Base-by-base conservation (phyloP, 2,329 filamentous ascomycete species). In the Akanthomyces uredinophilus region DNA sequence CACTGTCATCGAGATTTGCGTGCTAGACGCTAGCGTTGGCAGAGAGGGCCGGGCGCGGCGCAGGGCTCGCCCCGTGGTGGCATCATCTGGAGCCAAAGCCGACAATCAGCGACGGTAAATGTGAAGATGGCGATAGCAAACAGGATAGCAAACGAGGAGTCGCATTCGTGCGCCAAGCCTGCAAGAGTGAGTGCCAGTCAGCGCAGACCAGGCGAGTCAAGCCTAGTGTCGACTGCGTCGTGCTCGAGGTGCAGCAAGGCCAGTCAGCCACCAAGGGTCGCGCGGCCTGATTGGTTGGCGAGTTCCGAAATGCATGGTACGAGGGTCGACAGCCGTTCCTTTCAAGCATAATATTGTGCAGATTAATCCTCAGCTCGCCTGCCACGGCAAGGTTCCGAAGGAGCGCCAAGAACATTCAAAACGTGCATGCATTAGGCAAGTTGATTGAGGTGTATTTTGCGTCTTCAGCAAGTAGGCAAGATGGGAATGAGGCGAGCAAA, bases 311-410 rank as follows among this genome's bases (percentile, higher is more conserved):
- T 61, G 41, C 51, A 61, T 54, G 39, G 50, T 22, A n/a, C 20
- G 32, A 60, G 39, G 39, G 43, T 53, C 29, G 39, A 47, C 39
- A 54, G 24, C 24, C 44, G 57, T 60, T 60, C 37, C 32, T 52
- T 53, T 53, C 37, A 44, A 51, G 57, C 37, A 52, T 44, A 60
- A 39, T 35, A 52, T n/a, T 8, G 57, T 27, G 57, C 47, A 18
- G 49, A 60, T 53, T 49, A 60, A 46, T 60, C 4, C 49, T 60
- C 57, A 60, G 57, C 57, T 60, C 47, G 49, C 37, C 57, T 60
- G 49, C 39, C 22, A 60, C 57, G 57, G 57, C 24, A 22, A 60
- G 57, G 39, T 60, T 60, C 57, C 57, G 57, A 60, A 37, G 37
- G 57, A 51, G 37, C 44, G 57, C 57, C 37, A 51, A 46, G 49